Evolutionary conservation across 768 basidiomycete genomes (phyloP), one percentile per base, ranked within the genome.

Genomic region (Agaricus sinodeliciosus): DNA sequence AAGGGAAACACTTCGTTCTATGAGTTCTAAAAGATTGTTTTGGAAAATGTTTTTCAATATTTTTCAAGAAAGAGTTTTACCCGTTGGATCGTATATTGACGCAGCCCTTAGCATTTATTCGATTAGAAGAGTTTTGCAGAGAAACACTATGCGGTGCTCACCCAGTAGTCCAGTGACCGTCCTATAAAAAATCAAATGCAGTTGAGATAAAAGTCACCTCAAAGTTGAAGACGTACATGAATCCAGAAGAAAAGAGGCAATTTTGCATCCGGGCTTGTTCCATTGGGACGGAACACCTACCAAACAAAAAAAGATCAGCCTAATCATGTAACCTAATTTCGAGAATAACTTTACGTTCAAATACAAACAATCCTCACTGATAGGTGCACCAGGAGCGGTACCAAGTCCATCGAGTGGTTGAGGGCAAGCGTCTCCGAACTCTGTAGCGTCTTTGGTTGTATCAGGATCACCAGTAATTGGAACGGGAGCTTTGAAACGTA

Each of bases 401-500:
- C 74, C 75, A 0, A 78, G 61, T 3, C 57, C 31, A 8, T 55
- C 59, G 9, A 69, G 61, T 9, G 71, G 70, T 53, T 81, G 82
- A 18, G 78, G 79, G 60, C 81, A 84, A 1, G 78, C 79, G 55
- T 78, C 69, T 0, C 80, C 79, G 54, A 82, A 83, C 7, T 60
- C 48, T 11, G 72, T 71, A 11, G 82, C 78, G 52, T 76, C 61
- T 34, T 69, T 63, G 1, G 79, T 54, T 0, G 53, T 67, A 9
- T 49, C 58, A 0, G 67, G 64, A 1, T 63, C 55, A 26, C 57
- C 58, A 15, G 65, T 64, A 51, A 81, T 70, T 2, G 73, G 61
- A 0, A 75, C 67, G 2, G 84, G 81, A 0, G 77, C 73, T 55
- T 76, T 78, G 65, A 86, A 83, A 2, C 83, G 74, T 41, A 84